Evolutionary conservation across 495 filamentous ascomycete species (phyloP).

Genomic region (Lasiosphaeria miniovina): DNA sequence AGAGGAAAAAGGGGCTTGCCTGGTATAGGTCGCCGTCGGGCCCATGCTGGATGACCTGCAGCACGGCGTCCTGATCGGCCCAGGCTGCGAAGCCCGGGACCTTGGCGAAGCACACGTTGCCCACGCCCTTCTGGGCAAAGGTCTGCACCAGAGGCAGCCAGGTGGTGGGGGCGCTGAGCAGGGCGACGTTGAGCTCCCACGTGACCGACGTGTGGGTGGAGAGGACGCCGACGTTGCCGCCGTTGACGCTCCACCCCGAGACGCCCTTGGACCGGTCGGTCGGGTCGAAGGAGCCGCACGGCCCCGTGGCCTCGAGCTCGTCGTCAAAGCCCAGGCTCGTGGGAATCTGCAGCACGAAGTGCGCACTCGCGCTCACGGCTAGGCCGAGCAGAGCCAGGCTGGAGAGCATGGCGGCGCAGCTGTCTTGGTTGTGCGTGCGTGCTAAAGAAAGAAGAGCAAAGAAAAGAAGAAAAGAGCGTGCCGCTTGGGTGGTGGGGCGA

Average conservation of each 20-base stretch:
- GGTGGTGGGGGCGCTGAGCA: slow-evolving; percentile 15
- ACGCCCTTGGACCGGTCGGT: slow-evolving; percentile 17
- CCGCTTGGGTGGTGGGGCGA: not conserved
- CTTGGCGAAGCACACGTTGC: slow-evolving; percentile 21
- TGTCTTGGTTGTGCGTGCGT: not conserved
- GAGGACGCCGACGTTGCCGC: slow-evolving; percentile 20
- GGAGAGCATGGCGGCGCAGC: not conserved
- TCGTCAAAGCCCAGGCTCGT: slow-evolving; percentile 15
- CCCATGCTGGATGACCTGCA: slow-evolving; percentile 27
- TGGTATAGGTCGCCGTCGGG: slow-evolving; percentile 28
- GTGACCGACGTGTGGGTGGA: slow-evolving; percentile 21
- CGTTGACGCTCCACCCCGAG: slow-evolving; percentile 23
- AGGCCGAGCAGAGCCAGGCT: not conserved
- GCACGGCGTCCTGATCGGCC: slow-evolving; percentile 20
- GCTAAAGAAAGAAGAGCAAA: not conserved
- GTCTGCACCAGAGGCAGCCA: slow-evolving; percentile 19
- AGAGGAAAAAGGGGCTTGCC: slow-evolving; percentile 9
- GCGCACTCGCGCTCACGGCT: not conserved
- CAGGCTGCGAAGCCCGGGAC: slow-evolving; percentile 18
- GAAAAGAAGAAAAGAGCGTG: not conserved
- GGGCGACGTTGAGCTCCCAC: slow-evolving; percentile 24
- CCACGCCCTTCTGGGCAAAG: slow-evolving; percentile 24
- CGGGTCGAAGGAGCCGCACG: slow-evolving; percentile 15
- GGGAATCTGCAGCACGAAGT: slow-evolving; percentile 14
- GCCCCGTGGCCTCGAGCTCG: not conserved